Base-by-base conservation (phyloP, 2,329 filamentous ascomycete species). In the Epicoccum nigrum region DNA sequence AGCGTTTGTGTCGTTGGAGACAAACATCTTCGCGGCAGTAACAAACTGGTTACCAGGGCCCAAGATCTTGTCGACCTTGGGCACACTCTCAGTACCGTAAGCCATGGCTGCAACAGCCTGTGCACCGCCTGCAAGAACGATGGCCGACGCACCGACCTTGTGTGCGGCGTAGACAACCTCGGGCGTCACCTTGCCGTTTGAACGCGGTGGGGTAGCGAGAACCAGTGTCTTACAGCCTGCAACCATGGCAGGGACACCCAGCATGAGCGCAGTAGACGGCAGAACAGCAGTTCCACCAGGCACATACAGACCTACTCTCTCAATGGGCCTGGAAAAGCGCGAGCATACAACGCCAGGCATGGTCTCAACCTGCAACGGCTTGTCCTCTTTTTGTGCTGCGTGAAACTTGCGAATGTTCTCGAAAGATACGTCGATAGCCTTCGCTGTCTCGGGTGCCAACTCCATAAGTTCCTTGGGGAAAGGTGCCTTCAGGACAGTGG, bases 21-120 rank as follows among this genome's bases (percentile, higher is more conserved):
- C 94, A 64, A 92, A 83, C 94, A 99, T 99, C 83, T 99, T 99
- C 44, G 90, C 94, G 0, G 94, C 94, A 0, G 94, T 99, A 32
- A 99, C 94, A 70, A 97, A 99, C 74, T 97, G 94, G 76, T 99
- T 99, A 28, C 94, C 94, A 2, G 94, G 94, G 0, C 94, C 94
- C 11, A 97, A 85, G 63, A 99, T 97, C 84, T 99, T 99, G 81
- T 99, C 94, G 7, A 99, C 94, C 79, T 99, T 99, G 74, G 81
- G 90, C 42, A 99, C 86, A 63, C 87, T 93, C 75, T 97, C 89
- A 0, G 94, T 99, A 39, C 94, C 94, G 76, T 99, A 99, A 2
- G 94, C 94, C 87, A 99, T 89, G 39, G 94, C 94, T 16, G 93
- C 94, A 30, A 99, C 87, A 34, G 94, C 94, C 77, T 99, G 94